These are phyloP conservation scores for Geoglossum cookeanum DNA, from an alignment of 2,329 filamentous ascomycete species.

Conservation along the genomic window DNA sequence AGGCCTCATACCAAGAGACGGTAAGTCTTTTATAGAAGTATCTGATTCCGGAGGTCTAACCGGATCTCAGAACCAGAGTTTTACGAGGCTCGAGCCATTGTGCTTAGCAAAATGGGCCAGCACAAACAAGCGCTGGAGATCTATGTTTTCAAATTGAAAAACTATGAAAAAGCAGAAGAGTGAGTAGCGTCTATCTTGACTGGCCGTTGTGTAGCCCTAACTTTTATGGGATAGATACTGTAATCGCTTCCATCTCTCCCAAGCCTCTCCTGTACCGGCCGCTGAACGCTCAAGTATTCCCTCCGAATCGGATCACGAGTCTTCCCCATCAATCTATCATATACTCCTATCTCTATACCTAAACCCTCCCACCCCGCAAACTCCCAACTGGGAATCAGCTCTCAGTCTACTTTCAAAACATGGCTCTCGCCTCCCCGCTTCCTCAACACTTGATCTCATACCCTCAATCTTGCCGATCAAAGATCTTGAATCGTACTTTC, in stretches of 20 bases:
- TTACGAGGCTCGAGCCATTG: constrained; percentile 74
- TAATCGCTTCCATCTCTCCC: constrained; percentile 56
- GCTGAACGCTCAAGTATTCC: constrained; percentile 18
- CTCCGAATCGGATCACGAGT: constrained; percentile 8
- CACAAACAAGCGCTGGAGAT: constrained; percentile 94
- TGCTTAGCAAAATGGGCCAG: constrained; percentile 85
- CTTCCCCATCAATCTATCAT: constrained; percentile 57
- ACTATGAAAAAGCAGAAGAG: constrained; percentile 85
- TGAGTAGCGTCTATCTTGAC: constrained; percentile 26
- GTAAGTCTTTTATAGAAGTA: constrained; percentile 27
- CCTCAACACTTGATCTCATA: constrained; percentile 69
- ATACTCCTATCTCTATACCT: constrained; percentile 80
- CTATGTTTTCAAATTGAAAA: constrained; percentile 83
- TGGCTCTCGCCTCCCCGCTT: constrained; percentile 74
- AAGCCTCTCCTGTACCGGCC: constrained; percentile 22
- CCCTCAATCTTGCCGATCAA: constrained; percentile 60
- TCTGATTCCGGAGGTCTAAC: neutral
- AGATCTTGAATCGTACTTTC: constrained; percentile 78
- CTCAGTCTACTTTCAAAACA: constrained; percentile 79
- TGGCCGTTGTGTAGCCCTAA: neutral
- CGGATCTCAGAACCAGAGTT: constrained; percentile 50
- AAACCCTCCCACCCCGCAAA: constrained; percentile 53
- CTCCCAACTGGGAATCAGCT: constrained; percentile 57
- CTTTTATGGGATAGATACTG: constrained; percentile 45
- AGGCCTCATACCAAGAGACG: constrained; percentile 57